Conservation (phyloP, 1,284 basidiomycete species). For the Ustilago crameri region DNA sequence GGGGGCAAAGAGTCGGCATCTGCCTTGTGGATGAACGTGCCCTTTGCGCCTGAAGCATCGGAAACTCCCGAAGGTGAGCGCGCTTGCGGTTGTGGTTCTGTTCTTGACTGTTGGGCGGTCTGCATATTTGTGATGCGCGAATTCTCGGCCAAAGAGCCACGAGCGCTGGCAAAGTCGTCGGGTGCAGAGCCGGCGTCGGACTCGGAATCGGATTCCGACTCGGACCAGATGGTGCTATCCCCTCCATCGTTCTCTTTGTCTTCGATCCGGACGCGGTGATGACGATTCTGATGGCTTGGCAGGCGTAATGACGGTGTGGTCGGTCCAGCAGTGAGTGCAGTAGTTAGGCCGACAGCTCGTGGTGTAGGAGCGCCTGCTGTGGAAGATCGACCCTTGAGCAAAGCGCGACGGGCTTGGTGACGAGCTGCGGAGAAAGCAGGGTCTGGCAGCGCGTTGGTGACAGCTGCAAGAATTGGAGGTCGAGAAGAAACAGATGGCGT, state of each 20-base stretch:
- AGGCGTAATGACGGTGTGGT: constrained; percentile 42
- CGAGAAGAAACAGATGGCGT: constrained; percentile 19
- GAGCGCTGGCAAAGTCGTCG: constrained; percentile 46
- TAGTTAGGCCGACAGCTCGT: neutral
- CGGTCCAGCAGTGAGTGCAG: constrained; percentile 26
- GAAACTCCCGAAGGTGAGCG: constrained; percentile 23
- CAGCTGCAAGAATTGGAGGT: neutral
- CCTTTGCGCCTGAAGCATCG: constrained; percentile 30
- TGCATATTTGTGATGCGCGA: constrained; percentile 43
- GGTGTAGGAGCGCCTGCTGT: constrained; percentile 19
- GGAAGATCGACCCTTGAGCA: constrained; percentile 24
- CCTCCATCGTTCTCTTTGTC: constrained; percentile 30
- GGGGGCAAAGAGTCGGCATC: constrained; percentile 61
- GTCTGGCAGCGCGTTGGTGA: constrained; percentile 17
- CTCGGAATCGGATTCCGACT: constrained; percentile 30
- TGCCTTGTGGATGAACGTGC: constrained; percentile 62
- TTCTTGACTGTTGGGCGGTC: constrained; percentile 19
- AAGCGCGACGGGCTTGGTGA: constrained; percentile 41
- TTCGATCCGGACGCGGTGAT: constrained; percentile 8
- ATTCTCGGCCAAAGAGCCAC: constrained; percentile 36
- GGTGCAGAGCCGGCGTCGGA: constrained; percentile 27
- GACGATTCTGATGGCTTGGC: constrained; percentile 36
- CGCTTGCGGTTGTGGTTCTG: constrained; percentile 12
- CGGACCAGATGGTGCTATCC: constrained; percentile 46
- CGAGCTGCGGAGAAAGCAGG: constrained; percentile 45